phyloP scores from a whole-genome alignment of 139 green algal species.

The Monoraphidium neglectum region DNA sequence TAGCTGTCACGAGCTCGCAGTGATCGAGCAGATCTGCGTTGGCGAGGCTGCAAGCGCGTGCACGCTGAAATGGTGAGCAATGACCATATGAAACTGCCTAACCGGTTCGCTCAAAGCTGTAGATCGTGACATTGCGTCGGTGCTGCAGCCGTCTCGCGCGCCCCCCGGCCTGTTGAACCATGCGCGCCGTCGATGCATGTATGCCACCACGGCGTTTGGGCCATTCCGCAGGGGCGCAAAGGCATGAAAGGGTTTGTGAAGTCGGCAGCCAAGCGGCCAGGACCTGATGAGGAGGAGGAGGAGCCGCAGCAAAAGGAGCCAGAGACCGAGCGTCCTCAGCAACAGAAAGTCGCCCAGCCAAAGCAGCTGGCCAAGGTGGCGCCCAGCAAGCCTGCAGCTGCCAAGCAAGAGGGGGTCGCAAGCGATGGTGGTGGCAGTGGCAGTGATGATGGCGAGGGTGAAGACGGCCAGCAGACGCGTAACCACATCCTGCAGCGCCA shows the following conservation, averaged over 20 bases:
- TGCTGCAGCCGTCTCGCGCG: too few relatives aligned
- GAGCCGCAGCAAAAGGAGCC: not conserved
- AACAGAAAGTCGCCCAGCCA: not conserved
- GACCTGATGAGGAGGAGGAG: not conserved
- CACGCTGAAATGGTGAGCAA: too few relatives aligned
- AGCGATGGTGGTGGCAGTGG: not conserved
- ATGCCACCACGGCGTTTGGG: too few relatives aligned
- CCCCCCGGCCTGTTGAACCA: too few relatives aligned
- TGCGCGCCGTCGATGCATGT: too few relatives aligned
- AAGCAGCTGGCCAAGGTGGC: not conserved
- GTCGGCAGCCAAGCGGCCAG: not conserved
- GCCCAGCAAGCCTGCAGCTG: not conserved
- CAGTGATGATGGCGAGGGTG: not conserved
- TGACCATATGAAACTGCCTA: too few relatives aligned
- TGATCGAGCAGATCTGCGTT: too few relatives aligned
- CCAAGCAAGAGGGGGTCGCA: not conserved
- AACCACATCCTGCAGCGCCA: conserved; percentile 79
- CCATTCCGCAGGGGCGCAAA: conserved; percentile 8
- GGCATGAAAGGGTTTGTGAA: conserved; percentile 29
- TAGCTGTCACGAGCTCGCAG: too few relatives aligned
- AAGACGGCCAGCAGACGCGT: conserved; percentile 47
- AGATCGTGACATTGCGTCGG: too few relatives aligned
- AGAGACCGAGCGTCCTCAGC: not conserved
- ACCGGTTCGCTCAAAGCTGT: too few relatives aligned
- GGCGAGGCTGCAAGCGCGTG: too few relatives aligned